phyloP scores from a whole-genome alignment of 2,329 filamentous ascomycete species.

The Phyllosticta capitalensis region DNA sequence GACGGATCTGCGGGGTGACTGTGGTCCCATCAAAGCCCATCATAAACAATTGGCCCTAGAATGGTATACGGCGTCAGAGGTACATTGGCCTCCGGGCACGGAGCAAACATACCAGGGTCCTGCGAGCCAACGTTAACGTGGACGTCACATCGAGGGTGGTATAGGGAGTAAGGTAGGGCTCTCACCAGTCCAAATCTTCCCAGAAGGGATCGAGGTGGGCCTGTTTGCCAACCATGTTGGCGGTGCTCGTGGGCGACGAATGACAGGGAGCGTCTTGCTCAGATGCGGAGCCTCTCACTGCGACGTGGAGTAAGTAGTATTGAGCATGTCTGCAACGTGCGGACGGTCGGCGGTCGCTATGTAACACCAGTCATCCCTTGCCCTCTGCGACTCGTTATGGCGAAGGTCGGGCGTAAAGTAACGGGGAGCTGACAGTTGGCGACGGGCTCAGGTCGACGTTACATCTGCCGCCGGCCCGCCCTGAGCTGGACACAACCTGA shows the following conservation, averaged over 20 bases:
- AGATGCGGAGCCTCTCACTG: slow-evolving; percentile 8
- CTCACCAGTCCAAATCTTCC: slow-evolving; percentile 69
- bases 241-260: slow-evolving; percentile 1
- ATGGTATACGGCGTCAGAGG: slow-evolving; percentile 14
- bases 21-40: slow-evolving; percentile 82
- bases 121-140: slow-evolving; percentile 29
- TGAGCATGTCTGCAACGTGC: slow-evolving; percentile 12
- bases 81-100: not conserved
- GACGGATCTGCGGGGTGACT: slow-evolving; percentile 72
- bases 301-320: slow-evolving; percentile 10
- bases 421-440: not conserved
- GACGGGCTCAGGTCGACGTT: slow-evolving; percentile 5
- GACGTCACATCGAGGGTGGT: slow-evolving; percentile 19
- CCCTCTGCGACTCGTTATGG: slow-evolving; percentile 1
- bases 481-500: not conserved
- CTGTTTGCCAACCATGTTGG: slow-evolving; percentile 38
- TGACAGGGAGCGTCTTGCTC: slow-evolving; percentile 3
- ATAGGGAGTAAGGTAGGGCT: slow-evolving; percentile 16
- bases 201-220: slow-evolving; percentile 44
- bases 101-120: slow-evolving; percentile 34
- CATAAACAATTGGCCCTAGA: slow-evolving; percentile 63
- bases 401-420: not conserved
- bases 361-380: slow-evolving; percentile 13
- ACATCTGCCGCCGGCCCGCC: slow-evolving; percentile 5
- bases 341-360: slow-evolving; percentile 8